Base-by-base conservation (phyloP, 176 grass and related monocot species). In the Echinochloa phyllopogon region DNA sequence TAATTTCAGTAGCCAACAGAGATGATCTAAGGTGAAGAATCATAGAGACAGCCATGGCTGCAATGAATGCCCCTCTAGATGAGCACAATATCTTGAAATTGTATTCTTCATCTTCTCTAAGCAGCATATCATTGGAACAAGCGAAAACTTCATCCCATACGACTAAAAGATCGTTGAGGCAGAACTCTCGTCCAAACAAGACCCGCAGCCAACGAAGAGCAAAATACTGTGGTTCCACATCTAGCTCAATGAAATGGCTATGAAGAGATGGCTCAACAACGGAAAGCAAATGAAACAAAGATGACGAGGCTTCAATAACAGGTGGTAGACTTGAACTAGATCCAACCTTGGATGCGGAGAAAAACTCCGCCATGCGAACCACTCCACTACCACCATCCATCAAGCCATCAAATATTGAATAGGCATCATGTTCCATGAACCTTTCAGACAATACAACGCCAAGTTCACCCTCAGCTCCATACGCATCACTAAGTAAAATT, bases 341-440 rank as follows among this genome's bases (percentile, higher is more conserved):
- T 85, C 90, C 73, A 82, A 85, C 83, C 69, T 65, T 86, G 44
- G 85, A 92, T 48, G 82, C 69, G 29, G 85, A 99, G 86, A 94
- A 99, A 78, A 96, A 99, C 63, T 92, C 90, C 7, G 97, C 89
- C 89, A 99, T 92, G 6, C 78, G 84, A 65, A 96, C 86, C 66
- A 92, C 89, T 78, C 89, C 89, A 0, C 81, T 65, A 44, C 76
- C 91, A 65, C 94, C 97, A 44, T 91, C 87, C 97, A 99, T 94
- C 80, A 96, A 91, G 79, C 90, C 90, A 85, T 92, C 93, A 52
- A 99, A 99, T 79, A 96, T 91, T 37, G 85, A 94, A 85, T 99
- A 99, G 45, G 94, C 94, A 92, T 99, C 97, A 89, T 99, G 97
- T 80, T 99, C 97, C 89, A 96, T 94, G 69, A 99, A 99, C 69